These are phyloP conservation scores for Leccinum olivaceopallidum DNA, from an alignment of 768 basidiomycete species.

Conservation along the genomic window DNA sequence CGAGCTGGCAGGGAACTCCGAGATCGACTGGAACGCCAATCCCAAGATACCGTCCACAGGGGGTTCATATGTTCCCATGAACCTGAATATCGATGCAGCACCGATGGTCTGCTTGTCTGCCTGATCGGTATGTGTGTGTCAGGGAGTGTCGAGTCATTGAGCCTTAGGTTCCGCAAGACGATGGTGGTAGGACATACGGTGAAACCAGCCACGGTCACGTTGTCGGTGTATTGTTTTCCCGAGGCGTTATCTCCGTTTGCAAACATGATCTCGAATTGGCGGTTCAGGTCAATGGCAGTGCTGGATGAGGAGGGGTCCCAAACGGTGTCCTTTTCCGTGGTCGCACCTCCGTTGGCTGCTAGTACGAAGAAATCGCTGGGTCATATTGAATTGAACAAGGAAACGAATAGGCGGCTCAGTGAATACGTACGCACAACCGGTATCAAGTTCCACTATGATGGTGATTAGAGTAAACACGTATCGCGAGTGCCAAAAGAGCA, in stretches of 20 bases:
- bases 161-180: too few species aligned
- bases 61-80: too few species aligned
- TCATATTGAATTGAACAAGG: background rate
- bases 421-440: background rate
- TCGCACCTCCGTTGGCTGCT: background rate
- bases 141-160: background rate
- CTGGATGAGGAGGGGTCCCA: background rate
- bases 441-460: background rate
- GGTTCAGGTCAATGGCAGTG: background rate
- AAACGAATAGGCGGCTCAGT: background rate
- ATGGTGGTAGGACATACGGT: background rate
- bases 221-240: background rate
- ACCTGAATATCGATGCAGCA: too few species aligned
- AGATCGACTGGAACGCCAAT: too few species aligned
- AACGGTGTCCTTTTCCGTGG: background rate
- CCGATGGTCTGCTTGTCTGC: slow-evolving; percentile 9
- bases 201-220: background rate
- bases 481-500: background rate
- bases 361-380: background rate
- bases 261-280: background rate
- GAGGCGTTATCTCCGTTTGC: background rate
- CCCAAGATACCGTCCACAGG: too few species aligned
- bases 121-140: background rate
- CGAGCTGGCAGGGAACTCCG: too few species aligned
- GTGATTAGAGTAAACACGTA: background rate